phyloP scores from a whole-genome alignment of 208 protist genomes.

The Wallacemonas sp. region DNA sequence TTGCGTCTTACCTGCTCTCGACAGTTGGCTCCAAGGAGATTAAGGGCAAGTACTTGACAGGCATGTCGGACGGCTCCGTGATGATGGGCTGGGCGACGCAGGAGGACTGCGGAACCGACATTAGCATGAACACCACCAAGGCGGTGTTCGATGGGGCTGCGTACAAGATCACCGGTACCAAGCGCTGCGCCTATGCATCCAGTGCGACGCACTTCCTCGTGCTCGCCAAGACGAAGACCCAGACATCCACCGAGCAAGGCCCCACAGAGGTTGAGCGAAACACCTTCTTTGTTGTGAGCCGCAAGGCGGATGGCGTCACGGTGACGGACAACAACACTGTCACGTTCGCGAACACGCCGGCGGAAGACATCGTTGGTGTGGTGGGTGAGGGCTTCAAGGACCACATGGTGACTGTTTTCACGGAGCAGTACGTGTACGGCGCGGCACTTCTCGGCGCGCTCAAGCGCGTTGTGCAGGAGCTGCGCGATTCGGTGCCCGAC shows the following conservation, averaged over 20 bases:
- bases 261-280: conserved; percentile 59
- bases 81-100: conserved; percentile 83
- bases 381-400: conserved; percentile 87
- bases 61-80: conserved; percentile 82
- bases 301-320: conserved; percentile 40
- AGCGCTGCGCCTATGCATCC: conserved; percentile 54
- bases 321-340: conserved; percentile 43
- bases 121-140: conserved; percentile 81
- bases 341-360: conserved; percentile 49
- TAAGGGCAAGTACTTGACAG: conserved; percentile 85
- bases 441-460: conserved; percentile 69
- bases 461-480: conserved; percentile 74
- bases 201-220: conserved; percentile 84
- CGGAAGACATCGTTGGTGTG: conserved; percentile 68
- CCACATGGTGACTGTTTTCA: conserved; percentile 80
- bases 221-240: conserved; percentile 74
- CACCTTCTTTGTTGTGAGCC: conserved; percentile 81
- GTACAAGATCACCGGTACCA: conserved; percentile 68
- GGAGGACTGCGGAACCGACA: conserved; percentile 68
- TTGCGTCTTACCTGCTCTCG: conserved; percentile 70
- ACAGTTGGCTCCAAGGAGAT: conserved; percentile 70
- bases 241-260: conserved; percentile 54
- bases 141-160: conserved; percentile 34
- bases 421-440: conserved; percentile 85
- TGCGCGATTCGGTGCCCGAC: conserved; percentile 48